phyloP scores from a whole-genome alignment of 2,329 filamentous ascomycete genomes.

The Dactylella cylindrospora region DNA sequence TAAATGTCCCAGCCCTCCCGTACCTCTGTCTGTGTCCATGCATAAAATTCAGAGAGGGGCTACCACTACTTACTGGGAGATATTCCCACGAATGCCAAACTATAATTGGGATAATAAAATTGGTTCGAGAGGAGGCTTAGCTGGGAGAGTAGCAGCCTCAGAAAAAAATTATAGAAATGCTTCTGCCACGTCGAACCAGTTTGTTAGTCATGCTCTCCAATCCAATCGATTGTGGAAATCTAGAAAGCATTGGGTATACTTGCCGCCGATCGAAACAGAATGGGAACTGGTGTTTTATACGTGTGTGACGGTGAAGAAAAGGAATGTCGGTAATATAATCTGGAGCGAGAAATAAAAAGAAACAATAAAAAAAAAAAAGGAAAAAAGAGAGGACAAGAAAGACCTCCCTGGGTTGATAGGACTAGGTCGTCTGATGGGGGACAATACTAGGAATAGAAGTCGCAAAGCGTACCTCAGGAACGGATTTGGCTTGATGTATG shows the following conservation, averaged over 20 bases:
- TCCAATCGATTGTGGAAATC: conserved; percentile 19
- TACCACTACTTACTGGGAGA: conserved; percentile 17
- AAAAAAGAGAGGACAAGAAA: too few species aligned
- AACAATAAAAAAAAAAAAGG: too few species aligned
- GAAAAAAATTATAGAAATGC: conserved; percentile 22
- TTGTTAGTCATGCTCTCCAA: conserved; percentile 10
- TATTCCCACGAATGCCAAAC: neutral
- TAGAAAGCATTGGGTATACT: conserved; percentile 30
- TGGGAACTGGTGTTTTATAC: conserved; percentile 28
- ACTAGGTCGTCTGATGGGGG: conserved; percentile 42
- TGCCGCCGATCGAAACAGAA: conserved; percentile 38
- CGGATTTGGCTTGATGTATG: conserved; percentile 38
- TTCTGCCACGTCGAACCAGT: conserved; percentile 27
- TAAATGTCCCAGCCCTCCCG: conserved; percentile 42
- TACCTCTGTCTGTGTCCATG: conserved; percentile 24
- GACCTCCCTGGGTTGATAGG: conserved; percentile 24
- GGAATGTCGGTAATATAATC: conserved; percentile 22
- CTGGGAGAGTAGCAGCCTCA: conserved; percentile 8
- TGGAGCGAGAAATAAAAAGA: too few species aligned
- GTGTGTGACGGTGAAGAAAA: conserved; percentile 37
- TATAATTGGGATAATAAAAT: conserved; percentile 5
- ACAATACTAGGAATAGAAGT: conserved; percentile 44
- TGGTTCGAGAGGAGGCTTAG: conserved; percentile 14
- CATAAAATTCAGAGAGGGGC: conserved; percentile 37
- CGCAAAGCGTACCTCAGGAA: conserved; percentile 37